phyloP scores from a whole-genome alignment of 345 rosid species.

The Noccaea caerulescens region DNA sequence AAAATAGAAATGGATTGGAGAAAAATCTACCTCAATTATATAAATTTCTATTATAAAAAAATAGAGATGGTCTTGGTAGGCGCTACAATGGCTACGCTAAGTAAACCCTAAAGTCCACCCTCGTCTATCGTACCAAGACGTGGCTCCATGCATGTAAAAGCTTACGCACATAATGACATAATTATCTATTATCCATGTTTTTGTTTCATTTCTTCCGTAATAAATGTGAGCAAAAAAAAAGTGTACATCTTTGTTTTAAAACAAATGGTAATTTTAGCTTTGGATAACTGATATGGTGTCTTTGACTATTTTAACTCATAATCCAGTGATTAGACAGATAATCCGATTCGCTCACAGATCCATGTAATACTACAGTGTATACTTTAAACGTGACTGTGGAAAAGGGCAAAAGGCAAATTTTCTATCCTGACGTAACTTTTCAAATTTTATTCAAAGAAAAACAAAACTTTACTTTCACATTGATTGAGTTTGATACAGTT shows the following conservation, averaged over 20 bases:
- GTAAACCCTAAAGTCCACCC: conserved; percentile 17
- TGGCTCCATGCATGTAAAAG: conserved; percentile 18
- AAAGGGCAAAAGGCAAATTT: background rate
- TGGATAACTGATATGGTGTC: background rate
- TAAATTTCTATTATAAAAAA: no score
- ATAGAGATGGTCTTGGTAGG: conserved; percentile 6
- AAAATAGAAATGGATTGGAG: no score
- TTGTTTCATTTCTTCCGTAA: background rate
- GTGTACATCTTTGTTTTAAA: no score
- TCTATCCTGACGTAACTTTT: background rate
- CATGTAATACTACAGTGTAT: background rate
- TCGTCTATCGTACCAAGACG: conserved; percentile 11
- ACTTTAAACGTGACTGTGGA: background rate
- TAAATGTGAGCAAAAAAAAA: background rate
- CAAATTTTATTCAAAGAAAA: background rate
- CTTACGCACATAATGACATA: conserved; percentile 12
- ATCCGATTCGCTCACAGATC: background rate
- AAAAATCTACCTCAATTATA: no score
- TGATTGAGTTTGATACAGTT: background rate
- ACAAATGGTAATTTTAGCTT: no score
- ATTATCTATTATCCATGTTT: background rate
- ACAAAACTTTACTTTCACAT: background rate
- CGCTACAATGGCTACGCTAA: background rate
- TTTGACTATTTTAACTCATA: background rate
- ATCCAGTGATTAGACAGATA: background rate